Conservation (phyloP, 2,329 filamentous ascomycete genomes). For the Alternaria solani region DNA sequence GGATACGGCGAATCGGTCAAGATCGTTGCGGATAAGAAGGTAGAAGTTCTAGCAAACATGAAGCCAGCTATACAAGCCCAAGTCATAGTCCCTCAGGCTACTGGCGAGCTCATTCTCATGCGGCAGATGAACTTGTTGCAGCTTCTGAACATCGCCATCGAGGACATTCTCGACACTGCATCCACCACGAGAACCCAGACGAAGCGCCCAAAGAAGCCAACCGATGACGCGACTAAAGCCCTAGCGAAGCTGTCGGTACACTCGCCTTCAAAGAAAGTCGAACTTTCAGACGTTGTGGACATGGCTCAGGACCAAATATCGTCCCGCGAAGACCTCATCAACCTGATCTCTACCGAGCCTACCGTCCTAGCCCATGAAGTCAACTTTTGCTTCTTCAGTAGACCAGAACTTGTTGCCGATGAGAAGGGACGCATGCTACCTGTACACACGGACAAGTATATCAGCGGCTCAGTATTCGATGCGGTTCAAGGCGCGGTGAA, state of each 20-base stretch:
- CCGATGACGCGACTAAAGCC: constrained; percentile 38
- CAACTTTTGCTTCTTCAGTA: constrained; percentile 52
- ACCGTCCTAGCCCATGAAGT: constrained; percentile 32
- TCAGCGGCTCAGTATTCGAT: constrained; percentile 56
- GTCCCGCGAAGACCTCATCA: constrained; percentile 47
- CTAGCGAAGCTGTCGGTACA: constrained; percentile 47
- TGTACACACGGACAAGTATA: constrained; percentile 53
- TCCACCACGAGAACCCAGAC: constrained; percentile 41
- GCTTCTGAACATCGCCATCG: constrained; percentile 54
- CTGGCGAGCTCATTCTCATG: constrained; percentile 48
- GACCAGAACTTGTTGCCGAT: constrained; percentile 56
- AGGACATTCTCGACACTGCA: constrained; percentile 54
- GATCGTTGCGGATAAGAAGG: constrained; percentile 27
- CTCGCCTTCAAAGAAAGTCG: constrained; percentile 10
- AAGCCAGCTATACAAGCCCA: constrained; percentile 26
- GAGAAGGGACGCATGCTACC: constrained; percentile 55
- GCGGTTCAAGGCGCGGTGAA: constrained; percentile 50
- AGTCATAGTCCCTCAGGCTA: constrained; percentile 30
- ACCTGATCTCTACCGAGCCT: constrained; percentile 34
- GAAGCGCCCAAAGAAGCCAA: constrained; percentile 39
- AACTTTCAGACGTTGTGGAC: constrained; percentile 33
- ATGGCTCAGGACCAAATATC: background rate
- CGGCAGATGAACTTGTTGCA: constrained; percentile 53
- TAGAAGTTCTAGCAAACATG: constrained; percentile 28
- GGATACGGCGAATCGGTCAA: constrained; percentile 51